Evolutionary conservation across 345 rosid genomes (phyloP).

Genomic region (Reutealis trisperma): DNA sequence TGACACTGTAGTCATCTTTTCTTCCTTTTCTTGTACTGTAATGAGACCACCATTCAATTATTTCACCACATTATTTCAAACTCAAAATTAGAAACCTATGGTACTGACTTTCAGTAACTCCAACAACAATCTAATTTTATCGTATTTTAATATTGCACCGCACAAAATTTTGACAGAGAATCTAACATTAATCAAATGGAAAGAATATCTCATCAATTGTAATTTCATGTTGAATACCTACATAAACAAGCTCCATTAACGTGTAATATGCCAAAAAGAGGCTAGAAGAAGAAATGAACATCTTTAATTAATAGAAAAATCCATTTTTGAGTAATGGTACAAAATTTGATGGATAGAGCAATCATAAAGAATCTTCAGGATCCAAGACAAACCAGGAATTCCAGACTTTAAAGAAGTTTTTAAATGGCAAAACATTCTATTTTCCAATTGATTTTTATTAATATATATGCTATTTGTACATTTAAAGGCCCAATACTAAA

Average conservation of each 20-base stretch:
- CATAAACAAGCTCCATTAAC: background rate
- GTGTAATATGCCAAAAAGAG: background rate
- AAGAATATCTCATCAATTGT: background rate
- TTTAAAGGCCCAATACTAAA: background rate
- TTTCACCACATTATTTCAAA: too few species aligned
- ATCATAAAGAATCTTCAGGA: background rate
- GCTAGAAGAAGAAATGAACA: too few species aligned
- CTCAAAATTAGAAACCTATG: too few species aligned
- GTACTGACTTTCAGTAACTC: too few species aligned
- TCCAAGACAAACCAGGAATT: background rate
- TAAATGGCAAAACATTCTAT: too few species aligned
- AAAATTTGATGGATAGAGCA: background rate
- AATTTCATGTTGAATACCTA: background rate
- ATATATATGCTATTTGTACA: background rate
- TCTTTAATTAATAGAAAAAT: too few species aligned
- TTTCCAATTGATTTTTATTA: background rate
- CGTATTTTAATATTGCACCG: too few species aligned
- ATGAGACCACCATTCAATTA: too few species aligned
- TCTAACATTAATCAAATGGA: background rate
- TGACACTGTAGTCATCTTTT: too few species aligned
- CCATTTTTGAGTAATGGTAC: background rate
- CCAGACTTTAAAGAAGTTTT: background rate
- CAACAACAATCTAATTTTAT: too few species aligned
- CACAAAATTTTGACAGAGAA: background rate
- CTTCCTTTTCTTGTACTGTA: too few species aligned